Evolutionary conservation across 139 green algal species (phyloP), one percentile per base, ranked within the genome.

Genomic region (Picochlorum costavermella): DNA sequence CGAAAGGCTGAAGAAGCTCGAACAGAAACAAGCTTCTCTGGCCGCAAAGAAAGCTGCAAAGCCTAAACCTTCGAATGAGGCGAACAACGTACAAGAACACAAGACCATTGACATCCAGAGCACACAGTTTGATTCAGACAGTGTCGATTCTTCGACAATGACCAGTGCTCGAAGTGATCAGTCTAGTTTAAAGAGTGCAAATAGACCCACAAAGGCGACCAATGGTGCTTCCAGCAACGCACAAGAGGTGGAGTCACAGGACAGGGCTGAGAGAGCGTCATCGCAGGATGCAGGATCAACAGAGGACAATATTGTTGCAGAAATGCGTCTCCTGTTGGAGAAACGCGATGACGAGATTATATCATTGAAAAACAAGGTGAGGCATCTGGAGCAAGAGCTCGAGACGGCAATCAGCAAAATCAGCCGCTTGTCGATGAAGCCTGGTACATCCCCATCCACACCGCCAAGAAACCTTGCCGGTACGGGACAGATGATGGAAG

Each of bases 121-220:
- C 33, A 14, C 46, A 30, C 33, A 44, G 26, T 37, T 4, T 25
- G 8, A 48, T 29, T 64, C 58, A 23, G 46, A 53, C n/a, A 64
- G 25, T 28, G n/a, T 28, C 20, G 25, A 64, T 12, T 64, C 20
- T 44, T 50, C 23, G 6, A 59, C 23, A 20, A n/a, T 61, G 30
- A 61, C 30, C 3, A 53, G 30, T 50, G 56, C 20, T 31, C 57
- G 58, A 31, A 64, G 58, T 64, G 58, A 64, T 64, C 20, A 31
- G 14, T 49, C 46, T 10, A 53, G 46, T 10, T 23, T 53, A 23
- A 53, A 53, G 46, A 23, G 46, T 53, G 20, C 16, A 23, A 53
- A 23, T 53, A 53, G n/a, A 23, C 2, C 46, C 17, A 1, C 46
- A 0, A 53, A 20, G 46, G 16, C 6, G 12, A 5, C 6, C 16